phyloP scores from a whole-genome alignment of 1,284 basidiomycete species.

The Kalmanozyma brasiliensis region DNA sequence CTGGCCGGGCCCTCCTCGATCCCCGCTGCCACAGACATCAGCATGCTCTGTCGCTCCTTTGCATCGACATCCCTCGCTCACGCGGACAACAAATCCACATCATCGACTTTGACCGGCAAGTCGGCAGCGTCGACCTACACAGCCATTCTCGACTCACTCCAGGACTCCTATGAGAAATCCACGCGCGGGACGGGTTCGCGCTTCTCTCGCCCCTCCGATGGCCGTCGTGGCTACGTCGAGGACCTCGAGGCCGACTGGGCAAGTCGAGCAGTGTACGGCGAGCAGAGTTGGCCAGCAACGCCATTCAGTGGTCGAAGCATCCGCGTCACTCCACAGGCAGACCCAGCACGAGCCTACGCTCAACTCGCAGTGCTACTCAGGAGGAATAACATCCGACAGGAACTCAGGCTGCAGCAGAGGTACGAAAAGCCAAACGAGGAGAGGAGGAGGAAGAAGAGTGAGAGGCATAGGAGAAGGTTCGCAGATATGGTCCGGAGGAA shows the following conservation, averaged over 20 bases:
- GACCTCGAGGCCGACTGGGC: constrained; percentile 47
- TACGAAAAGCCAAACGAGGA: constrained; percentile 67
- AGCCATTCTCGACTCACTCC: constrained; percentile 40
- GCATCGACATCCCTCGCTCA: constrained; percentile 27
- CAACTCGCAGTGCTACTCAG: constrained; percentile 41
- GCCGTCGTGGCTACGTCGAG: constrained; percentile 30
- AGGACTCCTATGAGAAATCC: constrained; percentile 29
- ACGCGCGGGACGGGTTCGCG: constrained; percentile 10
- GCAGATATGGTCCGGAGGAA: constrained; percentile 65
- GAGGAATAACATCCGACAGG: constrained; percentile 60
- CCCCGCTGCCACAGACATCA: constrained; percentile 10
- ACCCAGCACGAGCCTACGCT: constrained; percentile 37
- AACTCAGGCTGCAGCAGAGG: constrained; percentile 58
- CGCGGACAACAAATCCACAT: constrained; percentile 13
- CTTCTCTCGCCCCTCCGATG: constrained; percentile 27
- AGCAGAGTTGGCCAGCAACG: constrained; percentile 38
- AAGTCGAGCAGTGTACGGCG: constrained; percentile 31
- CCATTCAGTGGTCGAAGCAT: constrained; percentile 43
- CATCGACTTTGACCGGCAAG: background rate
- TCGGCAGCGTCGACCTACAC: constrained; percentile 33
- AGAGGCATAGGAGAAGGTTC: constrained; percentile 64
- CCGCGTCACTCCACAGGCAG: constrained; percentile 24
- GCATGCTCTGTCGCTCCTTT: constrained; percentile 36
- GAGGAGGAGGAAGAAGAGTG: constrained; percentile 62
- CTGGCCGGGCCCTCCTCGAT: constrained; percentile 11